Conservation (phyloP, 805 yeast species). For the Ascoidea tarda region DNA sequence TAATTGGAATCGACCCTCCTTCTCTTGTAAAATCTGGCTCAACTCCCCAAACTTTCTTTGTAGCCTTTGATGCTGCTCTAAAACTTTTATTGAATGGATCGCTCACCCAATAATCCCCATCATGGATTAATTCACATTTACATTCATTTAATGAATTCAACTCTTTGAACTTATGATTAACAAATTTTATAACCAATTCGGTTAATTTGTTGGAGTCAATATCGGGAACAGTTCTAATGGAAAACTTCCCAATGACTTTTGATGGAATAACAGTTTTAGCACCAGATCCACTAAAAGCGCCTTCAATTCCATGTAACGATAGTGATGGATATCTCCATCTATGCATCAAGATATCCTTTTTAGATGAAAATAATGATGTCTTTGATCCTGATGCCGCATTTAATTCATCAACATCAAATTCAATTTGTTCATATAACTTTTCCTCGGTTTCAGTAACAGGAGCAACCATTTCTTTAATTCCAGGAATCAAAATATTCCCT, state of each 20-base stretch:
- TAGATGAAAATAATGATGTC: constrained; percentile 63
- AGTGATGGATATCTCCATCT: constrained; percentile 98
- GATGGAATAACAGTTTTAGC: constrained; percentile 99
- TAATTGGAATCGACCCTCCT: constrained; percentile 98
- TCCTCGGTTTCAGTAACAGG: constrained; percentile 76
- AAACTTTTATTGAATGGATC: constrained; percentile 88
- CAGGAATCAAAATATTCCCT: constrained; percentile 81
- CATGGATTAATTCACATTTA: constrained; percentile 71
- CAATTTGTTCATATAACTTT: constrained; percentile 70
- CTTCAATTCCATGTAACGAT: constrained; percentile 94
- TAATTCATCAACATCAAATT: constrained; percentile 71
- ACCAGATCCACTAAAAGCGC: constrained; percentile 89
- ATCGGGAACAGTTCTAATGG: constrained; percentile 95
- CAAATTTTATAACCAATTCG: constrained; percentile 58
- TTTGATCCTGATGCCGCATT: constrained; percentile 82
- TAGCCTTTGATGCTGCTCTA: constrained; percentile 89
- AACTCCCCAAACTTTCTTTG: constrained; percentile 86
- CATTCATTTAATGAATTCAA: constrained; percentile 67
- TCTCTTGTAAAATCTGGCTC: constrained; percentile 97
- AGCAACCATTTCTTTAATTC: constrained; percentile 89
- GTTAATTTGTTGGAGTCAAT: constrained; percentile 73
- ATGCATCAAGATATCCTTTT: constrained; percentile 85
- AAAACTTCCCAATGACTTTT: constrained; percentile 85
- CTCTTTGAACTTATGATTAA: constrained; percentile 47
- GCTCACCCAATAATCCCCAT: constrained; percentile 92